phyloP scores from a whole-genome alignment of 2,329 filamentous ascomycete genomes.

The Biscogniauxia marginata region DNA sequence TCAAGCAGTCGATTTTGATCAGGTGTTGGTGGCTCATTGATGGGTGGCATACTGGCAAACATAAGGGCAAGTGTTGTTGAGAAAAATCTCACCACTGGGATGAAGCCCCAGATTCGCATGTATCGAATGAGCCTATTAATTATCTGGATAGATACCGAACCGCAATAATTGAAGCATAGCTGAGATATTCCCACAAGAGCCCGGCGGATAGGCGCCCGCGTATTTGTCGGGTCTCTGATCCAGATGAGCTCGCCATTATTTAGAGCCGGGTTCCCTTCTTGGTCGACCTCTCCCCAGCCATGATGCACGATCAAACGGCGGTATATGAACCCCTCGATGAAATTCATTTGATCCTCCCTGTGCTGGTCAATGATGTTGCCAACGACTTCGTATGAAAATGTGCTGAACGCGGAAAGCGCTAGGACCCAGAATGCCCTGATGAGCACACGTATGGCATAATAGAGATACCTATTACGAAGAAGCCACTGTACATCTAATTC shows the following conservation, averaged over 20 bases:
- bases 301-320: conserved; percentile 3
- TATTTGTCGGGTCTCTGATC: conserved; percentile 2
- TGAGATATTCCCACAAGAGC: neutral
- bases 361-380: conserved; percentile 8
- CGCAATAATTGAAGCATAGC: conserved; percentile 4
- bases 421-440: conserved; percentile 14
- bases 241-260: conserved; percentile 4
- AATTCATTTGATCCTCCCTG: neutral
- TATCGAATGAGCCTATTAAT: neutral
- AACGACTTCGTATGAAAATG: conserved; percentile 19
- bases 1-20: neutral
- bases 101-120: neutral
- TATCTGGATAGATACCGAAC: neutral
- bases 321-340: conserved; percentile 5
- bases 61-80: conserved; percentile 6
- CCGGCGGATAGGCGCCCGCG: conserved; percentile 3
- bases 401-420: conserved; percentile 20
- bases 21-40: conserved; percentile 16
- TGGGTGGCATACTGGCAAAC: conserved; percentile 3
- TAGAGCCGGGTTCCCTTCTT: conserved; percentile 4
- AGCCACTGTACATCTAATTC: conserved; percentile 16
- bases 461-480: conserved; percentile 2
- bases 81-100: conserved; percentile 3
- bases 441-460: conserved; percentile 15
- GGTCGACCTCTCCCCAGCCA: conserved; percentile 16